phyloP scores from a whole-genome alignment of 805 yeast genomes.

The Pichia exigua region DNA sequence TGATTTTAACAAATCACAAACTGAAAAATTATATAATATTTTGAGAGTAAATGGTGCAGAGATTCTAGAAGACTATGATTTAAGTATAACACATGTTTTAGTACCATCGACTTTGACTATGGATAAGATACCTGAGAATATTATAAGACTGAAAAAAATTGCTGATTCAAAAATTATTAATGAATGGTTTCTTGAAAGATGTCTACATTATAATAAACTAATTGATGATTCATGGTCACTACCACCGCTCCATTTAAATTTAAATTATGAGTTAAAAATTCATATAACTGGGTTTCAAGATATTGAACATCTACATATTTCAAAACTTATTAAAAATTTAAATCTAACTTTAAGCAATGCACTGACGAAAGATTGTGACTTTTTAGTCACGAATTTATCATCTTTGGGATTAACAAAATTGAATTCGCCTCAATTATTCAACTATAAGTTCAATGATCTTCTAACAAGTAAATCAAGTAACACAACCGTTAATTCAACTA shows the following conservation, averaged over 20 bases:
- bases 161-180: slow-evolving; percentile 23
- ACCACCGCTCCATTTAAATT: slow-evolving; percentile 21
- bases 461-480: slow-evolving; percentile 8
- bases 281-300: slow-evolving; percentile 26
- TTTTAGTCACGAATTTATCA: slow-evolving; percentile 47
- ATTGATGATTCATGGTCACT: slow-evolving; percentile 23
- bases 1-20: slow-evolving; percentile 20
- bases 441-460: slow-evolving; percentile 29
- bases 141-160: slow-evolving; percentile 11
- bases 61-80: slow-evolving; percentile 13
- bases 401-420: slow-evolving; percentile 34
- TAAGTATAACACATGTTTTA: slow-evolving; percentile 31
- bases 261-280: slow-evolving; percentile 27
- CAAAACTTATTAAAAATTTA: slow-evolving; percentile 48
- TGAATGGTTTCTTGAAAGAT: slow-evolving; percentile 30
- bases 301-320: slow-evolving; percentile 27
- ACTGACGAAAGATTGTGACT: slow-evolving; percentile 43
- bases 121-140: slow-evolving; percentile 13
- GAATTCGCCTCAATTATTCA: slow-evolving; percentile 37
- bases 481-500: slow-evolving; percentile 25
- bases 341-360: slow-evolving; percentile 45
- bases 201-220: slow-evolving; percentile 16
- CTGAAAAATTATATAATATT: slow-evolving; percentile 11
- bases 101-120: slow-evolving; percentile 20
- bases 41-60: slow-evolving; percentile 20